phyloP scores from a whole-genome alignment of 2,329 filamentous ascomycete species.

The Trichoderma aggressivum region DNA sequence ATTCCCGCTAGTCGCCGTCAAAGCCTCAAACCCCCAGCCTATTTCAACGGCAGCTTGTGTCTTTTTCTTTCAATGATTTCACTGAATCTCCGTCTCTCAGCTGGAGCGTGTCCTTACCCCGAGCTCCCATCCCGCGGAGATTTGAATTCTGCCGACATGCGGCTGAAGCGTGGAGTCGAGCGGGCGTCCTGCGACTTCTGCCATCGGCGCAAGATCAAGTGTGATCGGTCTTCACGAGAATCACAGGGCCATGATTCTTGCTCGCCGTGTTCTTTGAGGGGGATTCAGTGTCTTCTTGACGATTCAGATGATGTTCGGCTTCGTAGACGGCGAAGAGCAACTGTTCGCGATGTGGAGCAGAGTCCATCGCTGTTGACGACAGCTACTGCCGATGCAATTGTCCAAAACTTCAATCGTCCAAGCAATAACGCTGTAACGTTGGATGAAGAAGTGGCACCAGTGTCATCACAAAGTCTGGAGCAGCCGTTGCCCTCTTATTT shows the following conservation, averaged over 20 bases:
- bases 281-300: neutral
- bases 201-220: constrained; percentile 8
- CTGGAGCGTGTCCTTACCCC: neutral
- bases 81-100: neutral
- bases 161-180: constrained; percentile 6
- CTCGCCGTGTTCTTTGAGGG: neutral
- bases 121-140: neutral
- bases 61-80: neutral
- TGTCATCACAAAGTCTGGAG: neutral
- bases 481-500: neutral
- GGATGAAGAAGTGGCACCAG: no score
- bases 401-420: neutral
- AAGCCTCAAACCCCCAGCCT: neutral
- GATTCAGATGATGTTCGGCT: neutral
- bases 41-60: neutral
- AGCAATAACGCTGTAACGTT: neutral
- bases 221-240: neutral
- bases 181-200: constrained; percentile 9
- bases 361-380: neutral
- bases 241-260: neutral
- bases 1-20: neutral
- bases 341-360: neutral
- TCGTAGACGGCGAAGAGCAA: neutral
- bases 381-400: no score
- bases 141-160: neutral